A percentile compares a stretch with the other conserved stretches of the same genome.
phyloP scores from a whole-genome alignment of 2,329 filamentous ascomycete genomes.

The Huntiella abstrusa region DNA sequence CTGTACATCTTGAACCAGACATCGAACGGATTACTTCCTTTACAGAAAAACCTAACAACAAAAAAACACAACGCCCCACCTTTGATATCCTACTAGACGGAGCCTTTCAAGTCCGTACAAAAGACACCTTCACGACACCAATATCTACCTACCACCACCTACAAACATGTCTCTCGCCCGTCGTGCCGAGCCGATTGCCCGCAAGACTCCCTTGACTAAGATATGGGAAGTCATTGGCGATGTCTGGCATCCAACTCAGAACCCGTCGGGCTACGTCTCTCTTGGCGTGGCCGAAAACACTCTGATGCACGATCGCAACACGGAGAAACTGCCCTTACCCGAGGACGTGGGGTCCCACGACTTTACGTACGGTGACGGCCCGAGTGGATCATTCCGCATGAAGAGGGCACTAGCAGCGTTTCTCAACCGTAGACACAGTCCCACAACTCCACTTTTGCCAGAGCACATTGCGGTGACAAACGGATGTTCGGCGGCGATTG shows the following conservation, averaged over 20 bases:
- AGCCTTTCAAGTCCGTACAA: neutral
- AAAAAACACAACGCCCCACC: no score
- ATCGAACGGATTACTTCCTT: no score
- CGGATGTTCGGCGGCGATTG: constrained; percentile 23
- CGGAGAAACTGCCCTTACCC: constrained; percentile 23
- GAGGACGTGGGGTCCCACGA: constrained; percentile 17
- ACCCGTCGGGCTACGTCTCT: constrained; percentile 27
- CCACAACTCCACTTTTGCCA: constrained; percentile 16
- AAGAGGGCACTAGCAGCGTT: constrained; percentile 19
- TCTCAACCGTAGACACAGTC: constrained; percentile 18
- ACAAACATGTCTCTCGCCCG: constrained; percentile 15
- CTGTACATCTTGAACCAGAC: no score
- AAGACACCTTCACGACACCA: neutral
- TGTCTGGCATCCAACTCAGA: constrained; percentile 23
- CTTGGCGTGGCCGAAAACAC: constrained; percentile 34
- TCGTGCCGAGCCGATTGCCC: constrained; percentile 16
- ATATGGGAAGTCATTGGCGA: constrained; percentile 27
- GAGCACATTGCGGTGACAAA: constrained; percentile 21
- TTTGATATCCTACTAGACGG: no score
- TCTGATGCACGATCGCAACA: constrained; percentile 29
- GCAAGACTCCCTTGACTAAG: constrained; percentile 15
- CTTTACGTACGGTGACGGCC: constrained; percentile 25
- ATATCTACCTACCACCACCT: neutral
- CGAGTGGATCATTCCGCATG: constrained; percentile 20
- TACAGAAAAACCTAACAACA: no score